Base-by-base conservation (phyloP, 1,284 basidiomycete genomes). In the Athelia sp. region DNA sequence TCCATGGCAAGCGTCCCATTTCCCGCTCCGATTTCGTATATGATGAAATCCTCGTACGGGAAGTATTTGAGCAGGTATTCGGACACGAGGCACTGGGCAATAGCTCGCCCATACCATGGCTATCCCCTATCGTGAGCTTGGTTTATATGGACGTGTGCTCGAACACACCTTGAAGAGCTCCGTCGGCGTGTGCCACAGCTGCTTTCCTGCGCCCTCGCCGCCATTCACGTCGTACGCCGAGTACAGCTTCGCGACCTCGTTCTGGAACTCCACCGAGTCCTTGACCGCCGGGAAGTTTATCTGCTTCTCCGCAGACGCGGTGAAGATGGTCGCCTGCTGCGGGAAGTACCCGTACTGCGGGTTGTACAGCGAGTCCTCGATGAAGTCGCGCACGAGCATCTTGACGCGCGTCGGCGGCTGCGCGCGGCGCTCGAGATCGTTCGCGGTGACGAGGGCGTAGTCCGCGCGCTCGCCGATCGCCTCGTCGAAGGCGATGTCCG, bases 111-210 rank as follows among this genome's bases (percentile, higher is more conserved):
- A 62, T 96, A 99, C 78, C 88, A 91, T 10, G 97, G 97, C 92
- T 96, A 59, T 32, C 23, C n/a, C n/a, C 26, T 36, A 35, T 57
- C 17, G 54, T 43, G 56, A 29, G 35, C n/a, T n/a, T n/a, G n/a
- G n/a, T n/a, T n/a, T n/a, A n/a, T n/a, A n/a, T n/a, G n/a, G n/a
- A n/a, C n/a, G n/a, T n/a, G n/a, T n/a, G n/a, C n/a, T n/a, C 65
- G 79, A 40, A 21, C 19, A 53, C 60, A 94, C 95, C 79, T 96
- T 93, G 78, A 99, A 98, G 35, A 99, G 72, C 66, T 99, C 96
- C 1, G 94, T 98, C 0, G 97, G 97, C 0, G 97, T 99, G 70
- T 99, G 97, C 97, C 97, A 99, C 48, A 99, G 78, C 67, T 99
- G 97, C 59, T 84, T 79, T 4, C 93, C 93, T 14, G 89, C 82